These are phyloP conservation scores for Geotrichum cucujoidarum DNA, from an alignment of 1,139 yeast species.

Conservation along the genomic window DNA sequence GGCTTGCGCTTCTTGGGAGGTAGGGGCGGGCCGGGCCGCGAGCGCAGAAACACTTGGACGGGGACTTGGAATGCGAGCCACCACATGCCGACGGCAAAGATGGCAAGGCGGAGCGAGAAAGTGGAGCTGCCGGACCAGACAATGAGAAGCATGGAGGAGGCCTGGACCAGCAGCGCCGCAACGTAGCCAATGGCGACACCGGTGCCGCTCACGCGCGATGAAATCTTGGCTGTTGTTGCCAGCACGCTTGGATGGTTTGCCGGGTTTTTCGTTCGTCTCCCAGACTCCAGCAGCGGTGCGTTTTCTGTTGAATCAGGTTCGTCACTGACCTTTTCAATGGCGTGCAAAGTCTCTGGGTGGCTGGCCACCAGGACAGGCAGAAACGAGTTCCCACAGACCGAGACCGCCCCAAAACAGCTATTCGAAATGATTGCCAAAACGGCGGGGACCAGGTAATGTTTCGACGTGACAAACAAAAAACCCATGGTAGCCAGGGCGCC, in stretches of 20 bases:
- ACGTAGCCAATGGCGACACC: conserved; percentile 65
- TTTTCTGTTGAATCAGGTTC: background rate
- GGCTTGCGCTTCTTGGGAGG: conserved; percentile 18
- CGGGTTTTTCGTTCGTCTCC: conserved; percentile 1
- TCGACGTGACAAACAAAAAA: conserved; percentile 42
- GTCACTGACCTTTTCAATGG: conserved; percentile 8
- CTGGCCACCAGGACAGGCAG: conserved; percentile 52
- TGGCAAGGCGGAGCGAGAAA: conserved; percentile 50
- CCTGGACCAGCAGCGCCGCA: conserved; percentile 59
- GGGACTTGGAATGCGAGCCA: conserved; percentile 66
- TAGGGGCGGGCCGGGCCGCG: conserved; percentile 41
- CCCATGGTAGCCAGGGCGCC: conserved; percentile 52
- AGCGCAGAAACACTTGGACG: conserved; percentile 43
- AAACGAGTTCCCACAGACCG: conserved; percentile 70
- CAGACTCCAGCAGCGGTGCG: conserved; percentile 10
- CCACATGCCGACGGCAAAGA: conserved; percentile 61
- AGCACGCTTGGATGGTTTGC: conserved; percentile 20
- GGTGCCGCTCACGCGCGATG: conserved; percentile 51
- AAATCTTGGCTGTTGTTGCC: conserved; percentile 20
- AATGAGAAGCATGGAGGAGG: conserved; percentile 48
- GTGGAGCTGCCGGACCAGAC: conserved; percentile 43
- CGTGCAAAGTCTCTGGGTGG: conserved; percentile 25
- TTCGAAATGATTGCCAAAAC: conserved; percentile 55
- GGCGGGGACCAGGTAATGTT: conserved; percentile 52
- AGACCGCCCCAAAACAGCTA: conserved; percentile 66